A percentile compares a stretch with the other conserved stretches of the same genome.
phyloP scores from a whole-genome alignment of 331 rosid genomes.

The Saraca asoca region DNA sequence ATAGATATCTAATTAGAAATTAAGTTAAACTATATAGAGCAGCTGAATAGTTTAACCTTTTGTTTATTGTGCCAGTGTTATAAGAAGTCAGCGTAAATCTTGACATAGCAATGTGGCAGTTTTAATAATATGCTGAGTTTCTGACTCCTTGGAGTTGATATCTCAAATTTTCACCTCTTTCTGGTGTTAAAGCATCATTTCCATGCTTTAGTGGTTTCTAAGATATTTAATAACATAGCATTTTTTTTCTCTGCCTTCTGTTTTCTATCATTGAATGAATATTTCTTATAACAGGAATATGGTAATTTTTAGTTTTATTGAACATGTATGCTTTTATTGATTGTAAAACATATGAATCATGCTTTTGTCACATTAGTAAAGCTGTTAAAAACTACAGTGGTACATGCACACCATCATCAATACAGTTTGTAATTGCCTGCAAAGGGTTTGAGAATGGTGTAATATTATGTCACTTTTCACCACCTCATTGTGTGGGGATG shows the following conservation, averaged over 20 bases:
- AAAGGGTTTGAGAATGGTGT: too few species aligned
- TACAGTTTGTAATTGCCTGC: background rate
- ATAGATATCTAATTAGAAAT: too few species aligned
- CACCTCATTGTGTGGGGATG: too few species aligned
- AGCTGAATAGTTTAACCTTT: too few species aligned
- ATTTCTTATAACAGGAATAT: background rate
- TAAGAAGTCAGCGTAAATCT: too few species aligned
- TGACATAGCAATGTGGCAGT: too few species aligned
- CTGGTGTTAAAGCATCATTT: background rate
- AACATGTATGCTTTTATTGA: constrained; percentile 8
- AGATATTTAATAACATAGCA: background rate
- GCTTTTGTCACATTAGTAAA: background rate
- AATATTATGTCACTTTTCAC: too few species aligned
- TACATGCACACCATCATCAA: background rate
- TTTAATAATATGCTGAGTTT: too few species aligned
- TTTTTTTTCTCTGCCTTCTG: background rate
- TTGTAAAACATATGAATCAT: background rate
- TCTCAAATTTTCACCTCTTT: background rate
- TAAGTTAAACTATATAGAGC: too few species aligned
- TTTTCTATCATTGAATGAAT: background rate
- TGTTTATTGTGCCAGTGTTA: too few species aligned
- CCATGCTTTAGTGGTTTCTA: background rate
- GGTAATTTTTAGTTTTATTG: background rate
- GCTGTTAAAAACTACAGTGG: constrained; percentile 2
- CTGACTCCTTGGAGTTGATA: too few species aligned